Evolutionary conservation across 2,329 filamentous ascomycete species (phyloP), one percentile per base, ranked within the genome.

Genomic region (Allantophomopsis lycopodina): DNA sequence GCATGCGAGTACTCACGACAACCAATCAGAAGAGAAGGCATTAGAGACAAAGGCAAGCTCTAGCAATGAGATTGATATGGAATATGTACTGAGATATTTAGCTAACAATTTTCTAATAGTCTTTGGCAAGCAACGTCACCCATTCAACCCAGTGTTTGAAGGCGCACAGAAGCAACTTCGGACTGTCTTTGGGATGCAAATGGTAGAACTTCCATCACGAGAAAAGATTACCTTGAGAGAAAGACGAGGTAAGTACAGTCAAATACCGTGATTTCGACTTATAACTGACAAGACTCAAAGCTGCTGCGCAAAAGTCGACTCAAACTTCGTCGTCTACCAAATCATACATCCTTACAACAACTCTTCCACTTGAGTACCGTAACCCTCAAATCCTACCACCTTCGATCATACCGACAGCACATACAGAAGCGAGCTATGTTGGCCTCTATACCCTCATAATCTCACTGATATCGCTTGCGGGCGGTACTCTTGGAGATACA

Each of bases 131-230:
- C 69, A 77, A 35, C 71, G 79, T 7, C 64, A 75, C 6, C 69
- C 76, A 30, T 96, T 95, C 57, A 87, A 77, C 55, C 58, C 62
- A 11, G 76, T 95, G 3, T 95, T 94, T 52, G 72, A 73, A 0
- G 65, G 72, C 32, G 85, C 89, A 33, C 89, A 98, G 57, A 60
- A 65, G 28, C 73, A 83, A 48, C 64, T 98, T 31, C 66, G 69
- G 36, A 62, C 63, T 2, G 70, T 79, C 1, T 96, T 94, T 60
- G 91, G 91, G n/a, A 94, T 96, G 87, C 73, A 88, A 56, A 73
- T 98, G 68, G 69, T 76, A 4, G 88, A 95, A 60, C 66, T 96
- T 37, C 87, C 91, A 0, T 66, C 72, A 1, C 74, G 73, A 52
- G 89, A 95, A 53, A 93, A 87, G 58, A 71, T 83, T 37, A 86